Evolutionary conservation across 2,329 filamentous ascomycete species (phyloP).

Genomic region (Fusarium mundagurra): DNA sequence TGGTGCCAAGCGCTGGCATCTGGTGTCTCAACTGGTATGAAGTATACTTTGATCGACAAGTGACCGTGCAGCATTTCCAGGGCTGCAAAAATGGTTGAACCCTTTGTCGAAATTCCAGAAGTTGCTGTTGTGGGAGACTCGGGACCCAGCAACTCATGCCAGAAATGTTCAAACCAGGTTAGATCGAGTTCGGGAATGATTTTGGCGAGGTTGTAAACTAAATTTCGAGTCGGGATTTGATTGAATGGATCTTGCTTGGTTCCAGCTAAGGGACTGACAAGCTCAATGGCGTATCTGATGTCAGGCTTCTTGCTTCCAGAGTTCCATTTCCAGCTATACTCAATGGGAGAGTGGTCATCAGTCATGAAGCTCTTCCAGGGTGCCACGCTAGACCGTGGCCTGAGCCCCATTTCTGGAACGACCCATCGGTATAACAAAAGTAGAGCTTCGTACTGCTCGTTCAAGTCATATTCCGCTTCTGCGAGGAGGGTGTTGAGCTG

Average conservation of each 20-base stretch:
- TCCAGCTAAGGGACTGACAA: background rate
- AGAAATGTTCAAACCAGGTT: constrained; percentile 1
- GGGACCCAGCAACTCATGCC: background rate
- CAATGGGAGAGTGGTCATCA: background rate
- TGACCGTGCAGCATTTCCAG: background rate
- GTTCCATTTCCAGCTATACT: constrained; percentile 10
- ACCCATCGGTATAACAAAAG: background rate
- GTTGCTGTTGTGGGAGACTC: background rate
- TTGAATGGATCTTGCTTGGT: background rate
- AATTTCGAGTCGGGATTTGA: background rate
- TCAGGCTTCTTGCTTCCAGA: background rate
- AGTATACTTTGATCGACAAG: background rate
- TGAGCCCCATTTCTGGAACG: background rate
- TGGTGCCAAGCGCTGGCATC: background rate
- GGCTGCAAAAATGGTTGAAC: background rate
- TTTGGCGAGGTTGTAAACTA: background rate
- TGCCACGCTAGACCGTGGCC: background rate
- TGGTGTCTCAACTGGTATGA: background rate
- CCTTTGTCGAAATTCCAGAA: background rate
- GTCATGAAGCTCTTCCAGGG: background rate
- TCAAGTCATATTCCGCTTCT: background rate
- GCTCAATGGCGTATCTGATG: background rate
- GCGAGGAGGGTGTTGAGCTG: background rate
- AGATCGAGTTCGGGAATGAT: background rate
- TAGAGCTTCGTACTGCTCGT: background rate